Evolutionary conservation across 179 eudicot species (phyloP).

Genomic region (Camellia oleifera): DNA sequence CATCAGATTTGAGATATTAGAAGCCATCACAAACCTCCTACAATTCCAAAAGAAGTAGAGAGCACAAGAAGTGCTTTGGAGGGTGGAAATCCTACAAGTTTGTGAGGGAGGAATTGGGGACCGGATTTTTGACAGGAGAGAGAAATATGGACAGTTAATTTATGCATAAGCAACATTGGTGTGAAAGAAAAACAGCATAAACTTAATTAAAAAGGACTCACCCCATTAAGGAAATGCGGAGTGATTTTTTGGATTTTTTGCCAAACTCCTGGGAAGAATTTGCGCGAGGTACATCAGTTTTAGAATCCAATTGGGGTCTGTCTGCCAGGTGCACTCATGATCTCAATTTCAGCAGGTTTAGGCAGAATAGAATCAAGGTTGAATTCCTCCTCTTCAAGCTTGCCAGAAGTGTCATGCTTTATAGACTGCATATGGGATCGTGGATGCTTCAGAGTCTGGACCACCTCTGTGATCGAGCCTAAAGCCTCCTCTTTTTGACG

Average conservation of each 20-base stretch:
- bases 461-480: conserved; percentile 90
- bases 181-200: neutral
- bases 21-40: conserved; percentile 61
- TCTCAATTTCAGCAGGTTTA: conserved; percentile 39
- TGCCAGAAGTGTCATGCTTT: conserved; percentile 28
- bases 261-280: conserved; percentile 35
- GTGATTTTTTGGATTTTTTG: conserved; percentile 56
- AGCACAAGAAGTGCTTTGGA: too few species aligned
- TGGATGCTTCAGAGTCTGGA: conserved; percentile 86
- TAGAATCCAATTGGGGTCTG: conserved; percentile 40
- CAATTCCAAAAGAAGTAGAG: too few species aligned
- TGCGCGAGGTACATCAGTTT: conserved; percentile 22
- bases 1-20: conserved; percentile 67
- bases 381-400: conserved; percentile 36
- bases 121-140: too few species aligned
- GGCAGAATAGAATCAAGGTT: conserved; percentile 50
- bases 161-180: neutral
- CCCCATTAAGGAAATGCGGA: conserved; percentile 65
- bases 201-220: conserved; percentile 32
- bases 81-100: too few species aligned
- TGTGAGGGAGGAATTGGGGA: too few species aligned
- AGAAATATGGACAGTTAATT: neutral
- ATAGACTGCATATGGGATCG: conserved; percentile 44
- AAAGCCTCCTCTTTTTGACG: conserved; percentile 95
- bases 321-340: conserved; percentile 45